A percentile compares a stretch with the other conserved stretches of the same genome.
Evolutionary conservation across 306 rosid species (phyloP).

Genomic region (Fagus crenata): DNA sequence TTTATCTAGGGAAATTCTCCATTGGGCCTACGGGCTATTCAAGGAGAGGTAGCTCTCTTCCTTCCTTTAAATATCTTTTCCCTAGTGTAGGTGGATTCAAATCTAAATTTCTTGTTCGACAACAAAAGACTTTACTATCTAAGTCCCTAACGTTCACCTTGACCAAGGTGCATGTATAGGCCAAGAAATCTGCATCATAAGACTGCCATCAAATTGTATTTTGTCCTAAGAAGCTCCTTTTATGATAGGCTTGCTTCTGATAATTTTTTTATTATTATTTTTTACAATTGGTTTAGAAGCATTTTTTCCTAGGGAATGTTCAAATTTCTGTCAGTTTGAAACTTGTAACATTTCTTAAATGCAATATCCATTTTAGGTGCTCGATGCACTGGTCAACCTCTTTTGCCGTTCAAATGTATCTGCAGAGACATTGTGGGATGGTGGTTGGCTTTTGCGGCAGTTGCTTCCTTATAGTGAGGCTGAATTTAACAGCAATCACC

Average conservation of each 20-base stretch:
- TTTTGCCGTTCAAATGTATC: conserved; percentile 82
- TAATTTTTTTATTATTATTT: background rate
- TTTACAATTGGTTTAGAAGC: conserved; percentile 16
- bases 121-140: too few relatives aligned
- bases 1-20: too few relatives aligned
- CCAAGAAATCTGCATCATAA: background rate
- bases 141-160: background rate
- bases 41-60: too few relatives aligned
- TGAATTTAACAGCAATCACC: conserved; percentile 73
- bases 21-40: too few relatives aligned
- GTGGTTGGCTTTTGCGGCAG: conserved; percentile 99
- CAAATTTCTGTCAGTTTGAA: conserved; percentile 21
- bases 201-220: background rate
- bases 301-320: conserved; percentile 3
- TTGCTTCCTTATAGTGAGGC: conserved; percentile 82
- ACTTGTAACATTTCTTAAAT: conserved; percentile 7
- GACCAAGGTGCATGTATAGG: background rate
- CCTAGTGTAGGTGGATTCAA: too few relatives aligned
- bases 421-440: conserved; percentile 90
- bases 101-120: too few relatives aligned
- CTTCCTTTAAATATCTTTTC: too few relatives aligned
- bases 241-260: conserved; percentile 4
- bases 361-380: conserved; percentile 57
- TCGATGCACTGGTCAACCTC: conserved; percentile 83
- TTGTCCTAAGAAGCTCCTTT: background rate